Base-by-base conservation (phyloP, 2,329 filamentous ascomycete genomes). In the Rhexocercosporidium sp. region DNA sequence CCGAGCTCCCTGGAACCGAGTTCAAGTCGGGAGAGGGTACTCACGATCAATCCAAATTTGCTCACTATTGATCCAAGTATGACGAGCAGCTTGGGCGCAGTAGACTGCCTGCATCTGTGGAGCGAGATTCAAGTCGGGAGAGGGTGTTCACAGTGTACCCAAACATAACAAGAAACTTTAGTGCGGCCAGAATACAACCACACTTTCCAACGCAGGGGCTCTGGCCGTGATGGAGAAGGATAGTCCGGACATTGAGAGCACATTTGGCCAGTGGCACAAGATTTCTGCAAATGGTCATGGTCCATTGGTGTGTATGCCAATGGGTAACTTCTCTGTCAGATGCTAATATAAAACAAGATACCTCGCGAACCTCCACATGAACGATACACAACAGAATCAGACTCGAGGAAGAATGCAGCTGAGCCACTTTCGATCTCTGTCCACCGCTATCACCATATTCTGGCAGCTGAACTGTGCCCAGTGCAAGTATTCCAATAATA, bases 401-500 rank as follows among this genome's bases (percentile, higher is more conserved):
- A 70, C 16, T 25, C 68, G 29, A 46, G 56, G 63, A 68, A 66
- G 39, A 61, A 70, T 29, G 65, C 68, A 31, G 63, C 66, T 20
- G 62, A 29, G 49, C 65, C 68, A 64, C 62, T 64, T 37, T 59
- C 39, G 11, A 59, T 59, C 56, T 29, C 37, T 59, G 14, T 16
- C 34, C 16, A 29, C 59, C 57, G 37, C 65, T 69, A 25, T 67
- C 62, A 18, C 67, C 65, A 41, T 59, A 37, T 53, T 69, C 65
- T 62, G 67, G 67, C 29, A 69, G 54, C 37, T 67, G 37, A 57
- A 69, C 54, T 31, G 46, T 65, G 59, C 64, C 67, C 31, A 69
- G 67, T 67, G 67, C 67, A 29, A 69, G 41, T 69, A 69, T 67
- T 31, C 67, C 67, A 46, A 69, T 56, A 39, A 62, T 39, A 29